Base-by-base conservation (phyloP, 2,329 filamentous ascomycete genomes). In the Fusarium sp. region DNA sequence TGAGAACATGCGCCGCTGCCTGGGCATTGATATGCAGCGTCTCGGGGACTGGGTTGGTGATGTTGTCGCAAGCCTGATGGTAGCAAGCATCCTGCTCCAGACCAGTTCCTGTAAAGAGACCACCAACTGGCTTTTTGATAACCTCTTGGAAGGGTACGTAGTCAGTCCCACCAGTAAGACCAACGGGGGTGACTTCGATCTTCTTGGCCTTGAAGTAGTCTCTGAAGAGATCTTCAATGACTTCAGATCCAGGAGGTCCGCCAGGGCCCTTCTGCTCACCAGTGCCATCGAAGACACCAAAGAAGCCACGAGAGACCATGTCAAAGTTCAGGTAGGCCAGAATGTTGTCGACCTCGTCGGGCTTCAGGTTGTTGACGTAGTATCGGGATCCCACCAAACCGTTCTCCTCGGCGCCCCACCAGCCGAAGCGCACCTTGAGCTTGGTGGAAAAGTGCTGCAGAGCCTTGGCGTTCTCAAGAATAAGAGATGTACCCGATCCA, bases 121-220 rank as follows among this genome's bases (percentile, higher is more conserved):
- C 87, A 80, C 87, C 40, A 77, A 83, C 18, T 81, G 86, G 72
- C 88, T 89, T 79, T 9, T 74, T 53, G 38, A 86, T 84, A 26
- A 84, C 79, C 39, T 86, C 80, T 34, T 87, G 80, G 80, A 91
- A 91, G 2, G 86, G 84, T 14, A 85, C 86, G 67, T 91, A 90
- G 73, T 91, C 89, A 9, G 84, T 88, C 48, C 88, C 84, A 5
- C 86, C 87, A 36, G 69, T 76, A 0, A 78, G 56, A 1, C 68
- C 69, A 2, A 71, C 66, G 6, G 72, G 74, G 3, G 68, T 73
- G 1, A 78, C 74, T 17, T 77, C 62, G 15, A 81, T 73, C 13
- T 80, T 78, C 63, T 79, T 69, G 2, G 72, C 44, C 15, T 59
- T 63, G 17, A 82, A 73, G 53, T 77, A 76, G 5, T 81, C 74